These are phyloP conservation scores for Avena eriantha DNA, from an alignment of 176 grass and related monocot species.

Conservation along the genomic window DNA sequence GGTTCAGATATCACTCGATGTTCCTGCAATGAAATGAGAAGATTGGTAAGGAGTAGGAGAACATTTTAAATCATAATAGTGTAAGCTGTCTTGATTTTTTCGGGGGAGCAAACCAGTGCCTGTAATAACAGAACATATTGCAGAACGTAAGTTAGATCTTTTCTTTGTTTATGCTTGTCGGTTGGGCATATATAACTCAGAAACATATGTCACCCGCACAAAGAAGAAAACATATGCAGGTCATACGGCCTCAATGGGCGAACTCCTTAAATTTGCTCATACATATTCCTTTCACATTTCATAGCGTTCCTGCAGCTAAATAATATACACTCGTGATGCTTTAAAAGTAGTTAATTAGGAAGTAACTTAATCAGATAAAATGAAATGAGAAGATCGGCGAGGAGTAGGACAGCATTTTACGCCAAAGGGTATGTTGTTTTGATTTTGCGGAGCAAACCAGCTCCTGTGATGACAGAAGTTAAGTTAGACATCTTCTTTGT, in stretches of 20 bases:
- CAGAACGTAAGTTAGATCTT: constrained; percentile 22
- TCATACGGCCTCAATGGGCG: constrained; percentile 43
- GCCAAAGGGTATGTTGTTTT: not conserved
- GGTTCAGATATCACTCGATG: too few species aligned
- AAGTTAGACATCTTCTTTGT: constrained; percentile 35
- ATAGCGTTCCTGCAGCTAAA: not conserved
- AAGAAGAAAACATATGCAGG: constrained; percentile 23
- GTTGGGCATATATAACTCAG: constrained; percentile 27
- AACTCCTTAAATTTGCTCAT: constrained; percentile 8
- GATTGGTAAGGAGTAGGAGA: too few species aligned
- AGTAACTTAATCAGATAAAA: not conserved
- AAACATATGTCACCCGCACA: constrained; percentile 8
- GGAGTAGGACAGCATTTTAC: not conserved
- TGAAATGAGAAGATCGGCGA: not conserved
- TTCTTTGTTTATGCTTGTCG: constrained; percentile 42
- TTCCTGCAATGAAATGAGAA: too few species aligned
- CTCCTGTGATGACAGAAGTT: not conserved
- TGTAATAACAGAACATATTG: not conserved
- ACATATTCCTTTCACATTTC: too few species aligned
- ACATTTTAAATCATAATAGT: not conserved
- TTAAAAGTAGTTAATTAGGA: not conserved
- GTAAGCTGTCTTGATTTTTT: not conserved
- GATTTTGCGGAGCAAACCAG: not conserved
- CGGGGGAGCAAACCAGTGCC: not conserved
- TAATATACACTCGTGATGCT: not conserved